These are phyloP conservation scores for Ogataea methylovora DNA, from an alignment of 805 yeast genomes.

Conservation along the genomic window DNA sequence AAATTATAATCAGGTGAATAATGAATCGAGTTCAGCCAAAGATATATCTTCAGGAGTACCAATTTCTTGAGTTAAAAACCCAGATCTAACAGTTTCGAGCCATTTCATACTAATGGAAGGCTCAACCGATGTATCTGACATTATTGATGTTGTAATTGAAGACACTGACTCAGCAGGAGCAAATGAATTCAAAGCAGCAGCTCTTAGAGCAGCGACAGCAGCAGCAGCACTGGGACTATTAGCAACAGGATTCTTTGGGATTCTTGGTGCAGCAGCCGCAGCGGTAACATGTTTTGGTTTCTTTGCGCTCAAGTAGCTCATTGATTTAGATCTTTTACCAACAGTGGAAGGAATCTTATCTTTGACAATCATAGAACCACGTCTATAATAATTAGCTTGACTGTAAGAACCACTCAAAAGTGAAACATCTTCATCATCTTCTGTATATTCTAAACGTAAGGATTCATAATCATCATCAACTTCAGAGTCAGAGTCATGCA, in stretches of 20 bases:
- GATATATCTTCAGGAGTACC: constrained; percentile 74
- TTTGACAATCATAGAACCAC: constrained; percentile 26
- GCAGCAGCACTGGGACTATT: constrained; percentile 61
- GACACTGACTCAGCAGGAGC: constrained; percentile 30
- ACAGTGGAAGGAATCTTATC: constrained; percentile 32
- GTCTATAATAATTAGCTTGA: constrained; percentile 19
- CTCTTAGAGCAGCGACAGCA: constrained; percentile 68
- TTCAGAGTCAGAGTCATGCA: constrained; percentile 24
- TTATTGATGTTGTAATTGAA: constrained; percentile 23
- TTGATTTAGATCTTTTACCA: constrained; percentile 55
- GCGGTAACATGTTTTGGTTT: constrained; percentile 52
- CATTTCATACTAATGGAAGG: constrained; percentile 47
- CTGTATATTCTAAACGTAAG: constrained; percentile 16
- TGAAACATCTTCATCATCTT: constrained; percentile 30
- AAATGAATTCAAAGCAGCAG: constrained; percentile 52
- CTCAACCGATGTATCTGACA: constrained; percentile 27
- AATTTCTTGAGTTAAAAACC: constrained; percentile 71
- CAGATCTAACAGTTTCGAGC: constrained; percentile 68
- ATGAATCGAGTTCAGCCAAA: constrained; percentile 55
- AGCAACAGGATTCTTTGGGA: constrained; percentile 52
- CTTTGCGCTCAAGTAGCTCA: constrained; percentile 50
- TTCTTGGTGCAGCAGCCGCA: constrained; percentile 79
- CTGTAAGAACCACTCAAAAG: constrained; percentile 7
- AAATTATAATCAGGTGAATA: constrained; percentile 26
- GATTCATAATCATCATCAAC: constrained; percentile 31